These are phyloP conservation scores for Pestalotiopsis sp. DNA, from an alignment of 2,329 filamentous ascomycete species.

Conservation along the genomic window DNA sequence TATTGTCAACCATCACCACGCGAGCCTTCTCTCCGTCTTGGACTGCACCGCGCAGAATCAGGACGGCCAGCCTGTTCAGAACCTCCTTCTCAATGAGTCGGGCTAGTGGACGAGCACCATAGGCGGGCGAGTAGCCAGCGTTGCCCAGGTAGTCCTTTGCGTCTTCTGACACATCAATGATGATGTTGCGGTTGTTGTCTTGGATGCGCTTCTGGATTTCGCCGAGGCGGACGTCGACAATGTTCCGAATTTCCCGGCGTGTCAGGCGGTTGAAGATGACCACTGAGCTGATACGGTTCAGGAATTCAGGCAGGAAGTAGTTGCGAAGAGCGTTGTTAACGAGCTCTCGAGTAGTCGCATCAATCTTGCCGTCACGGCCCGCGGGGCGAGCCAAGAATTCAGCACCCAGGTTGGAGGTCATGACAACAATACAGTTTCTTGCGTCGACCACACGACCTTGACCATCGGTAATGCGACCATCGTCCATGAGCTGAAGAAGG, in stretches of 20 bases:
- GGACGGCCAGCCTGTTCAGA: slow-evolving; percentile 86
- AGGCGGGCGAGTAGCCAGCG: slow-evolving; percentile 92
- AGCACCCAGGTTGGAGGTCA: slow-evolving; percentile 97
- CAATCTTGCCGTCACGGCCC: slow-evolving; percentile 80
- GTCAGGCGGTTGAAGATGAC: slow-evolving; percentile 99
- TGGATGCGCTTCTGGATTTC: slow-evolving; percentile 93
- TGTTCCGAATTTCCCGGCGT: slow-evolving; percentile 86
- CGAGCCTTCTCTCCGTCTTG: slow-evolving; percentile 82
- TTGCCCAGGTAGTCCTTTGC: slow-evolving; percentile 92
- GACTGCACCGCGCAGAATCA: slow-evolving; percentile 85
- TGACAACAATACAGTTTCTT: slow-evolving; percentile 97
- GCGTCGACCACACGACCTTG: slow-evolving; percentile 95
- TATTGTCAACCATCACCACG: slow-evolving; percentile 78
- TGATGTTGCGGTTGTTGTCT: slow-evolving; percentile 82
- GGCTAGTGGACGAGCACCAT: slow-evolving; percentile 86
- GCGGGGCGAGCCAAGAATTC: slow-evolving; percentile 86
- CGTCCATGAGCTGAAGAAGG: slow-evolving; percentile 98
- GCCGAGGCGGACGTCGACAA: slow-evolving; percentile 84
- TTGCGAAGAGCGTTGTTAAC: slow-evolving; percentile 90
- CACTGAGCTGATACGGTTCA: slow-evolving; percentile 94
- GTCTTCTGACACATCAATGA: slow-evolving; percentile 79
- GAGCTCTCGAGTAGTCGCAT: slow-evolving; percentile 80
- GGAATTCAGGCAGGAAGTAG: slow-evolving; percentile 98
- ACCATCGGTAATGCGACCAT: slow-evolving; percentile 96
- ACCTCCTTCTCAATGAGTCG: slow-evolving; percentile 97